Percentiles rank a stretch among this genome's conserved stretches.
Conservation (phyloP, 345 rosid species). For the Adansonia digitata region DNA sequence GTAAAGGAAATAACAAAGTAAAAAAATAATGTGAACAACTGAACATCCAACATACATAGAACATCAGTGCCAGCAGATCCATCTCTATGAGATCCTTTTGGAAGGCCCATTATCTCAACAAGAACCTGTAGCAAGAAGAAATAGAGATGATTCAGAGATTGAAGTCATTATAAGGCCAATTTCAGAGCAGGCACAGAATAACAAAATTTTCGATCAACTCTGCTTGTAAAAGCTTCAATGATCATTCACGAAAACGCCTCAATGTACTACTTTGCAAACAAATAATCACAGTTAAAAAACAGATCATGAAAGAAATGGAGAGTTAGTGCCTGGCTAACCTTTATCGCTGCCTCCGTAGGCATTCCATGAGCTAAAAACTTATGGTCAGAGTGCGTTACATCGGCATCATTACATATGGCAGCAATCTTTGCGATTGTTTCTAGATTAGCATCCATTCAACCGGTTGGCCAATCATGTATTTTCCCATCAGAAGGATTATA, state of each 20-base stretch:
- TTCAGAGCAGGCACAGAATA: slow-evolving; percentile 4
- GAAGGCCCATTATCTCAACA: slow-evolving; percentile 71
- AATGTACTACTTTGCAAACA: too few relatives aligned
- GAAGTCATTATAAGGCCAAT: background rate
- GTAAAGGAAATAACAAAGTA: background rate
- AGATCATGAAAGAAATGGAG: background rate
- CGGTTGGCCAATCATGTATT: slow-evolving; percentile 64
- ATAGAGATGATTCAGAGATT: background rate
- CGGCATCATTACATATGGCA: slow-evolving; percentile 86
- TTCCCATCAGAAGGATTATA: slow-evolving; percentile 79
- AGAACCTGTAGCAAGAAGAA: slow-evolving; percentile 41
- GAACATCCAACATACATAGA: slow-evolving; percentile 26
- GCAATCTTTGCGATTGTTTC: slow-evolving; percentile 82
- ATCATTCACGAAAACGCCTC: background rate
- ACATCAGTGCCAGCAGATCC: slow-evolving; percentile 19
- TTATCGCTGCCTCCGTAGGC: slow-evolving; percentile 75
- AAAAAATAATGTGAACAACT: background rate
- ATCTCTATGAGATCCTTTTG: slow-evolving; percentile 22
- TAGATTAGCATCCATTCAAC: slow-evolving; percentile 78
- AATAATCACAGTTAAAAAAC: too few relatives aligned
- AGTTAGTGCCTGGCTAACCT: slow-evolving; percentile 40
- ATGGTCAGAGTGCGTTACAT: slow-evolving; percentile 41
- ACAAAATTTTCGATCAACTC: background rate
- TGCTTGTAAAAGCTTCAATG: background rate
- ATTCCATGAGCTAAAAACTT: slow-evolving; percentile 58